These are phyloP conservation scores for Cystoisospora suis DNA, from an alignment of 169 alveolate genomes.

Conservation along the genomic window DNA sequence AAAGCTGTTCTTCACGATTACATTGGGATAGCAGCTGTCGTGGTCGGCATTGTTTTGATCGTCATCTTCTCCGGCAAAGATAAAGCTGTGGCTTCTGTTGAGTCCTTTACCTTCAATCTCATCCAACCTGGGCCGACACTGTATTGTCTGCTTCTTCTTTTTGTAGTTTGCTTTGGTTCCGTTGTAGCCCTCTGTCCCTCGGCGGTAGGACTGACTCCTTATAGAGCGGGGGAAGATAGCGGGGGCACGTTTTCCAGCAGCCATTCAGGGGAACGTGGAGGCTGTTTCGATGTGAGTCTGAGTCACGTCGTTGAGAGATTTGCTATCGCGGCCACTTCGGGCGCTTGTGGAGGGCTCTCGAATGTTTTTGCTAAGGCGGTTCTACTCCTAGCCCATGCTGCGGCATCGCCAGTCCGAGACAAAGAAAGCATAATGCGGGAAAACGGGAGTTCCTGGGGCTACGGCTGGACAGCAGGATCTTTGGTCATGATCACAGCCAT, in stretches of 20 bases:
- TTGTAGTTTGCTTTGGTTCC: not conserved
- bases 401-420: not conserved
- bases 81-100: not conserved
- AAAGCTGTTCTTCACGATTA: not conserved
- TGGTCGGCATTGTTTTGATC: not conserved
- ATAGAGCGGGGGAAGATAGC: not conserved
- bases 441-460: not conserved
- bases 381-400: not conserved
- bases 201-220: not conserved
- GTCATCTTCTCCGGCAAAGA: not conserved
- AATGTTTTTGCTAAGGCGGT: not conserved
- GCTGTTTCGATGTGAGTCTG: not conserved
- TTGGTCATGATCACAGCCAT: not conserved
- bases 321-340: not conserved
- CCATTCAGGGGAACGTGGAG: not conserved
- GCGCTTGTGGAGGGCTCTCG: conserved; percentile 7
- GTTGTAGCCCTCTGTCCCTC: not conserved
- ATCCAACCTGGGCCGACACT: not conserved
- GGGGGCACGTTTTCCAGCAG: not conserved
- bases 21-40: not conserved
- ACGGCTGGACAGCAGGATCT: not conserved
- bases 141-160: not conserved
- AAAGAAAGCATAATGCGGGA: not conserved
- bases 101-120: not conserved
- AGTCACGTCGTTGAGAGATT: not conserved